Percentiles rank a stretch among this genome's conserved stretches.
Conservation (phyloP, 2,329 filamentous ascomycete species). For the Sclerotinia nivalis region DNA sequence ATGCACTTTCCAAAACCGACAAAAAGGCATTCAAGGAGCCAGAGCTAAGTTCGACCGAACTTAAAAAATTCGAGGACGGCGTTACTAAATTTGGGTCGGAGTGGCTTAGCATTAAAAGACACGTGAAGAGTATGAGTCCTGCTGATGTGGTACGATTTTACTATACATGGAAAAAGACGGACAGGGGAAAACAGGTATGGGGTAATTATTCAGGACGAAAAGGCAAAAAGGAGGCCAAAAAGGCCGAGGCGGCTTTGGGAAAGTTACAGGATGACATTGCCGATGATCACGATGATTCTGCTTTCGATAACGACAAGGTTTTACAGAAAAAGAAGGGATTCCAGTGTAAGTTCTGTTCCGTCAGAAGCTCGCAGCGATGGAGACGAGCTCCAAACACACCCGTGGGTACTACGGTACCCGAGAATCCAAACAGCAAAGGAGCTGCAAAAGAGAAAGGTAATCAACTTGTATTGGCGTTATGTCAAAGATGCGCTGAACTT, state of each 20-base stretch:
- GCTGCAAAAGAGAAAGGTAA: constrained; percentile 71
- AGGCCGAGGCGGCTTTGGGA: constrained; percentile 65
- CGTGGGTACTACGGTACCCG: constrained; percentile 67
- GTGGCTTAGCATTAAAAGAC: constrained; percentile 75
- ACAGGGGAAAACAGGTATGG: constrained; percentile 84
- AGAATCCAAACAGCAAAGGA: constrained; percentile 63
- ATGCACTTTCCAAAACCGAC: constrained; percentile 66
- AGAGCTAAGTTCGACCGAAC: constrained; percentile 71
- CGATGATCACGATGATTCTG: constrained; percentile 90
- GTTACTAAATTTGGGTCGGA: constrained; percentile 91
- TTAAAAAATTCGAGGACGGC: constrained; percentile 89
- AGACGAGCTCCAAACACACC: constrained; percentile 79
- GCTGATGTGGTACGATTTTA: constrained; percentile 88
- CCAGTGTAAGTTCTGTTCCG: constrained; percentile 89
- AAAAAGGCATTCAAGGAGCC: constrained; percentile 81
- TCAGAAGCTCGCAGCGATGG: constrained; percentile 83
- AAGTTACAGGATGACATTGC: constrained; percentile 92
- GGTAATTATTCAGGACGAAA: constrained; percentile 84
- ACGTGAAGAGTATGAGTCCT: constrained; percentile 80
- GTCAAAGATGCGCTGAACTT: constrained; percentile 83
- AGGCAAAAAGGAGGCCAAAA: constrained; percentile 83
- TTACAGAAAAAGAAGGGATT: constrained; percentile 76
- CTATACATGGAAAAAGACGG: constrained; percentile 97
- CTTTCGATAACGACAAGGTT: constrained; percentile 86
- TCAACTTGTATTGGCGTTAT: constrained; percentile 78